Evolutionary conservation across 1,284 basidiomycete species (phyloP).

Genomic region (Macrocybe sp.): DNA sequence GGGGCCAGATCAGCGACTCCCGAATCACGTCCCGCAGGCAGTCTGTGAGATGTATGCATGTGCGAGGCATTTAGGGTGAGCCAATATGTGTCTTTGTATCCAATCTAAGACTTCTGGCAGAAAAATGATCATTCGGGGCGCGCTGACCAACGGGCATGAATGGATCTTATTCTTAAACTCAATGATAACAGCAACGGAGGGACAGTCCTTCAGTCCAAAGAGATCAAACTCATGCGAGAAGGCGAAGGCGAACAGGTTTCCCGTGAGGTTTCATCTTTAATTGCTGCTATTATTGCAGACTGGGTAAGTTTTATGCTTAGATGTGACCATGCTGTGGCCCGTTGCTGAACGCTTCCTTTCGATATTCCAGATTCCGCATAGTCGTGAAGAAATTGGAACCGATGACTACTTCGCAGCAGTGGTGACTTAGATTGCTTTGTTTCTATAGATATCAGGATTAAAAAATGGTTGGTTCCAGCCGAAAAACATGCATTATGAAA

Average conservation of each 20-base stretch:
- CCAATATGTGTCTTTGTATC: conserved; percentile 4
- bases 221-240: conserved; percentile 1
- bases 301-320: conserved; percentile 8
- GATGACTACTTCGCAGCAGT: too few relatives aligned
- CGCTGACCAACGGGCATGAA: conserved; percentile 13
- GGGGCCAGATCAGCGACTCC: not conserved
- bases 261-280: conserved; percentile 9
- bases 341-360: too few relatives aligned
- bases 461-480: too few relatives aligned
- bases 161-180: conserved; percentile 16
- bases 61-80: conserved; percentile 13
- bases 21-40: conserved; percentile 11
- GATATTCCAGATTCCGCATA: too few relatives aligned
- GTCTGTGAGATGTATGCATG: conserved; percentile 13
- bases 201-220: conserved; percentile 9
- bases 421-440: too few relatives aligned
- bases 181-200: conserved; percentile 14
- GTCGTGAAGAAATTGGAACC: too few relatives aligned
- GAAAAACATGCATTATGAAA: too few relatives aligned
- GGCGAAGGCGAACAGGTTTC: not conserved
- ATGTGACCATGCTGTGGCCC: too few relatives aligned
- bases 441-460: too few relatives aligned
- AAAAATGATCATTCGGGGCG: conserved; percentile 14
- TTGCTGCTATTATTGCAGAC: conserved; percentile 13
- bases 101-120: conserved; percentile 7